Percentiles rank a stretch among this genome's conserved stretches.
Conservation (phyloP, 306 rosid species). For the Acmispon strigosus region DNA sequence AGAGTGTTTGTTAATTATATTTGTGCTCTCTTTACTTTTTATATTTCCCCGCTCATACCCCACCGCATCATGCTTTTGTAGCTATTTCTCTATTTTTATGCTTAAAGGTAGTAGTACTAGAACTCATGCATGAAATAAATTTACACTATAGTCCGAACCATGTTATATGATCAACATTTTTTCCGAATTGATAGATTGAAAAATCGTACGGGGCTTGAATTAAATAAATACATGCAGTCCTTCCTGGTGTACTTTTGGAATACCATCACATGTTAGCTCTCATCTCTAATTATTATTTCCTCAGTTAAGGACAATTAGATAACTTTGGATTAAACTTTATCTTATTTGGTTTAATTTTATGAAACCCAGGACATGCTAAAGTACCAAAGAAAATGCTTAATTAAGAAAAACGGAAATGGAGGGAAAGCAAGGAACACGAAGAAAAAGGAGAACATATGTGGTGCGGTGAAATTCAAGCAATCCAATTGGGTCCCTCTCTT, state of each 20-base stretch:
- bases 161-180: no score
- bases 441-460: background rate
- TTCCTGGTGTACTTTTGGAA: background rate
- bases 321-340: background rate
- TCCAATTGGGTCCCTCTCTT: slow-evolving; percentile 39
- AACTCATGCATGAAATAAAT: background rate
- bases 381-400: background rate
- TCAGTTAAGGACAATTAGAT: background rate
- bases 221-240: background rate
- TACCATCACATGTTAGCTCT: slow-evolving; percentile 11
- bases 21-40: slow-evolving; percentile 4
- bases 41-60: background rate
- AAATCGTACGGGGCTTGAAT: background rate
- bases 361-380: background rate
- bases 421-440: background rate
- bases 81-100: background rate
- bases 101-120: background rate
- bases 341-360: background rate
- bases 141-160: background rate
- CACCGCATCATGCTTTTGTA: background rate
- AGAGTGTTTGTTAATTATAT: slow-evolving; percentile 67
- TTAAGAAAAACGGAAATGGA: background rate
- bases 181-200: background rate
- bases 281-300: slow-evolving; percentile 2
- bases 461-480: slow-evolving; percentile 74